Percentiles rank a stretch among this genome's conserved stretches.
phyloP scores from a whole-genome alignment of 2,329 filamentous ascomycete species.

The Fusarium sp. region DNA sequence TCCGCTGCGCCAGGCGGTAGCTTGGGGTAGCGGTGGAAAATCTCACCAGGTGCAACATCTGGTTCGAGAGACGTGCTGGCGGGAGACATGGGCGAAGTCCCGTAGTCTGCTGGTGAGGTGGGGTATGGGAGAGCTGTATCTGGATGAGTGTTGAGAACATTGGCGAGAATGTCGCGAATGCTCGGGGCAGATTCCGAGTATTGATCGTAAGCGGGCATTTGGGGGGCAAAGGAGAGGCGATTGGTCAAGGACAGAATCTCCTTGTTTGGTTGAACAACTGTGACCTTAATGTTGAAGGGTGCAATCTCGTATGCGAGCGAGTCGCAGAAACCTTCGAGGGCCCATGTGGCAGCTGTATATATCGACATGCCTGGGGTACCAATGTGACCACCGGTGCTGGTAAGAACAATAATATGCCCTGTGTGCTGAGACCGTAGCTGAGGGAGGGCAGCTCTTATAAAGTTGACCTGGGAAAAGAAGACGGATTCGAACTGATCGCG shows the following conservation, averaged over 20 bases:
- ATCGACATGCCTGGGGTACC: conserved; percentile 92
- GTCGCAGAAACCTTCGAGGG: conserved; percentile 95
- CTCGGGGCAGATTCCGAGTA: conserved; percentile 74
- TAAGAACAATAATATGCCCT: conserved; percentile 91
- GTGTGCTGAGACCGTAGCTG: conserved; percentile 82
- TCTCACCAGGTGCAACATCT: conserved; percentile 56
- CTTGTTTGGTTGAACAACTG: conserved; percentile 94
- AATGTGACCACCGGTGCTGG: conserved; percentile 91
- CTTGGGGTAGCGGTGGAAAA: conserved; percentile 79
- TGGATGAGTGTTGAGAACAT: conserved; percentile 82
- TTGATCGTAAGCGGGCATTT: conserved; percentile 68
- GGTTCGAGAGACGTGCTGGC: conserved; percentile 53
- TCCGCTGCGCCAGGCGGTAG: conserved; percentile 77
- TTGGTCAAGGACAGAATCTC: conserved; percentile 91
- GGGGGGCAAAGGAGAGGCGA: conserved; percentile 85
- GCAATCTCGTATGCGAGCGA: conserved; percentile 95
- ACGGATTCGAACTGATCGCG: conserved; percentile 94
- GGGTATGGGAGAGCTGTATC: conserved; percentile 65
- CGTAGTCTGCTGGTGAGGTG: conserved; percentile 43
- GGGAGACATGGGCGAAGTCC: conserved; percentile 51
- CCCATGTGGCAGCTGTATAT: conserved; percentile 94
- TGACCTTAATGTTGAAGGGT: conserved; percentile 96
- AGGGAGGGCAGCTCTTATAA: conserved; percentile 89
- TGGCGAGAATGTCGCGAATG: conserved; percentile 84
- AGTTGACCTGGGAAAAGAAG: conserved; percentile 96